Conservation (phyloP, 768 basidiomycete genomes). For the Atractiella rhizophila region DNA sequence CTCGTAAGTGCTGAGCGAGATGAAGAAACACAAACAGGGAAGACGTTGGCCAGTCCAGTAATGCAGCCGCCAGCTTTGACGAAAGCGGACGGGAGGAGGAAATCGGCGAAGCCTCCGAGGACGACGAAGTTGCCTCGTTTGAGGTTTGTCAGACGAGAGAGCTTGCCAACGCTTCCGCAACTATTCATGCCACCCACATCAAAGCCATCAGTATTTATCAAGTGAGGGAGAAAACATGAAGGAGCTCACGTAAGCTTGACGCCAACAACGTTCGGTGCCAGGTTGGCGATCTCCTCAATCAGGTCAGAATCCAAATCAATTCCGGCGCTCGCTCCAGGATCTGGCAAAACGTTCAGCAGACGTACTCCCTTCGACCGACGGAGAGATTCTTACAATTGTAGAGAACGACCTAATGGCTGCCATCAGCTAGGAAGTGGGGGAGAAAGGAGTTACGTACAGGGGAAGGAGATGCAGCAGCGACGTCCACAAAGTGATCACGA, state of each 20-base stretch:
- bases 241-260: no score
- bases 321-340: slow-evolving; percentile 25
- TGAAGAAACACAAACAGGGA: neutral
- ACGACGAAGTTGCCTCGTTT: slow-evolving; percentile 24
- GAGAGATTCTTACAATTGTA: slow-evolving; percentile 14
- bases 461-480: slow-evolving; percentile 21
- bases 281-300: slow-evolving; percentile 39
- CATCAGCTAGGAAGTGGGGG: neutral
- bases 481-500: slow-evolving; percentile 25
- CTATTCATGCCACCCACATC: no score
- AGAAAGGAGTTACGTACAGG: neutral
- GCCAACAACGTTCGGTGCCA: no score
- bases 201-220: no score
- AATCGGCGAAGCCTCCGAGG: slow-evolving; percentile 50
- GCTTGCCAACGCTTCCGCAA: no score
- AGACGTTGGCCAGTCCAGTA: slow-evolving; percentile 23
- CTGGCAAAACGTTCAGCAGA: neutral
- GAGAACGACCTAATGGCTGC: neutral
- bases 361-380: slow-evolving; percentile 25
- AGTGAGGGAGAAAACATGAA: no score
- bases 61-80: slow-evolving; percentile 42
- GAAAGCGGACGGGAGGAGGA: slow-evolving; percentile 35
- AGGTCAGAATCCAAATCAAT: slow-evolving; percentile 62
- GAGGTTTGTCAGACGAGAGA: slow-evolving; percentile 29
- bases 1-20: neutral